Evolutionary conservation across 192 early-diverging fungal species (phyloP).

Genomic region (Backusella westeae): DNA sequence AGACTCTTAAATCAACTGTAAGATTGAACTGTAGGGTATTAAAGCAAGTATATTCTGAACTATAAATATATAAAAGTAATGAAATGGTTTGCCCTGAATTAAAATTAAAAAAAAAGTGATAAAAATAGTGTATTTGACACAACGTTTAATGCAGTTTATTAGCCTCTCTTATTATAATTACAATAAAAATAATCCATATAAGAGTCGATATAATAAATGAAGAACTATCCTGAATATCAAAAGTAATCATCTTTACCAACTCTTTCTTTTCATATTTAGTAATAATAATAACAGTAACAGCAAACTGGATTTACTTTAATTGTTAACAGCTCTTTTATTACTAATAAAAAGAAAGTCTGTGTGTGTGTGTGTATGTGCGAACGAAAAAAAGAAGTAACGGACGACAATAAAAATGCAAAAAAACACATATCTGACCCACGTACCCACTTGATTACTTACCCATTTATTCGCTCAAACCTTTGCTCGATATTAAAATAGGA

Average conservation of each 20-base stretch:
- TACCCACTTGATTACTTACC: not conserved
- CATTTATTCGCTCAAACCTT: not conserved
- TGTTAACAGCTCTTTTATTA: not conserved
- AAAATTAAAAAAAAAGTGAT: not conserved
- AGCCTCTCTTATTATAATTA: not conserved
- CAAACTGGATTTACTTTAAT: not conserved
- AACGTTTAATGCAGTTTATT: not conserved
- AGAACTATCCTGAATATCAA: not conserved
- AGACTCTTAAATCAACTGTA: not conserved
- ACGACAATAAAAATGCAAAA: not conserved
- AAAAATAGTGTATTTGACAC: not conserved
- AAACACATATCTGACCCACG: not conserved
- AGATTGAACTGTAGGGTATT: not conserved
- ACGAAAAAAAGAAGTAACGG: not conserved
- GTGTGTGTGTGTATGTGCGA: not conserved
- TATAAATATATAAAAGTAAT: not conserved
- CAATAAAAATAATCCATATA: not conserved
- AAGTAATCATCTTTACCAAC: not conserved
- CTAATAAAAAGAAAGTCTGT: not conserved
- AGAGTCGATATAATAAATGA: not conserved
- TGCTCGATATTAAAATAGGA: slow-evolving; percentile 8
- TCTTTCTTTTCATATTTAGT: not conserved
- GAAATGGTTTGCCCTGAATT: not conserved
- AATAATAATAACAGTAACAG: not conserved
- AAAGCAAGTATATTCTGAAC: not conserved